A percentile compares a stretch with the other conserved stretches of the same genome.
phyloP scores from a whole-genome alignment of 306 rosid genomes.

The Alnus glutinosa region DNA sequence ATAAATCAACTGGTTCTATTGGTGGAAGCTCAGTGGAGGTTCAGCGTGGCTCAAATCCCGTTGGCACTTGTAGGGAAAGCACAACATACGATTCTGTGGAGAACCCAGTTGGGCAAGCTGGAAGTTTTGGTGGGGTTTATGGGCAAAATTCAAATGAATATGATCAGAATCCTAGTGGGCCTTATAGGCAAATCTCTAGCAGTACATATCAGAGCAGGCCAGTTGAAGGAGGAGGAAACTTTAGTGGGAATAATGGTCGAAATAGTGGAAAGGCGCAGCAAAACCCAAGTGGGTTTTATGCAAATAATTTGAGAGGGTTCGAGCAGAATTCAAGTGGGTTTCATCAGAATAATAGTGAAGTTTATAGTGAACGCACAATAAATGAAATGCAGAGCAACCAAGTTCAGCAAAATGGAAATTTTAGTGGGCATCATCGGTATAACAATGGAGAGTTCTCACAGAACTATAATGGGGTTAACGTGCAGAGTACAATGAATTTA shows the following conservation, averaged over 20 bases:
- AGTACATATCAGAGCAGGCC: neutral
- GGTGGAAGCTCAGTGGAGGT: neutral
- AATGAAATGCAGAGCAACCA: neutral
- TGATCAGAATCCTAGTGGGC: neutral
- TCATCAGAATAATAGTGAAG: neutral
- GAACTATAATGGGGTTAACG: neutral
- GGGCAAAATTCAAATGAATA: neutral
- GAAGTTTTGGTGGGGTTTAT: neutral
- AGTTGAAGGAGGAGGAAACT: neutral
- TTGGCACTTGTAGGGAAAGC: neutral
- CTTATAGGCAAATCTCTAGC: neutral
- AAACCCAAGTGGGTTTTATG: neutral
- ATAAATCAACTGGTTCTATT: neutral
- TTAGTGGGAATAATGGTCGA: neutral
- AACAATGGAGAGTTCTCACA: constrained; percentile 33
- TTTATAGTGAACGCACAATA: neutral
- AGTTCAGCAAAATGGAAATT: constrained; percentile 22
- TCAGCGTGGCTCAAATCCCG: neutral
- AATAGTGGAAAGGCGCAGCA: neutral
- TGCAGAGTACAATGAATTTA: neutral
- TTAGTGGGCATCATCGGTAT: constrained; percentile 25
- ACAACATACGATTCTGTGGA: neutral
- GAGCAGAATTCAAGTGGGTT: neutral
- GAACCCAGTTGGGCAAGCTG: neutral
- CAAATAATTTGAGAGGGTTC: neutral